A percentile compares a stretch with the other conserved stretches of the same genome.
phyloP scores from a whole-genome alignment of 2,329 filamentous ascomycete species.

The Penicillium concentricum region DNA sequence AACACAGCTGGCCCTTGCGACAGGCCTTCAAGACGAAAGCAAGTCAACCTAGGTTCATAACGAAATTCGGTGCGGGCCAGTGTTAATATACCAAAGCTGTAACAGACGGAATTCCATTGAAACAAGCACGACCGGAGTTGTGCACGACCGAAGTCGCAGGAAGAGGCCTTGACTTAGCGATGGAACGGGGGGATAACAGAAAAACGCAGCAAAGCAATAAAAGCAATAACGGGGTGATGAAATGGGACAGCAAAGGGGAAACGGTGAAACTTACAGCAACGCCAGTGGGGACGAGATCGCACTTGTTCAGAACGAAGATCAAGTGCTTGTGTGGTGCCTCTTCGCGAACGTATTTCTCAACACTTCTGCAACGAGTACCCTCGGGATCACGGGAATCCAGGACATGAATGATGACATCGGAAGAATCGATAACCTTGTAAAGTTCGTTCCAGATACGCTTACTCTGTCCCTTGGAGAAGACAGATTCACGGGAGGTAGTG shows the following conservation, averaged over 20 bases:
- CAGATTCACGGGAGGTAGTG: constrained; percentile 71
- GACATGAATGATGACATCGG: constrained; percentile 93
- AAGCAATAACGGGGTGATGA: constrained; percentile 4
- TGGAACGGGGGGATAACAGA: constrained; percentile 32
- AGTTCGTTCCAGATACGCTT: constrained; percentile 98
- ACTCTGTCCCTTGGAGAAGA: constrained; percentile 92
- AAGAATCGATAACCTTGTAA: constrained; percentile 92
- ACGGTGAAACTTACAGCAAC: constrained; percentile 77
- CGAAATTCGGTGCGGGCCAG: constrained; percentile 65
- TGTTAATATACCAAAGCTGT: constrained; percentile 97
- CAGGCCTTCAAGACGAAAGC: constrained; percentile 83
- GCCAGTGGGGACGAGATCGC: constrained; percentile 85
- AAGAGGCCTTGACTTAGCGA: constrained; percentile 89
- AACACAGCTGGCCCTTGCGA: constrained; percentile 77
- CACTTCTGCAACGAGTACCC: constrained; percentile 83
- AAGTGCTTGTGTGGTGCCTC: constrained; percentile 97
- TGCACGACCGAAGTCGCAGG: constrained; percentile 55
- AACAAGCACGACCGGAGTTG: constrained; percentile 34
- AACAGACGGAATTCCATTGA: constrained; percentile 88
- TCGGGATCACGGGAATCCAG: constrained; percentile 85
- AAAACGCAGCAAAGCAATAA: constrained; percentile 21
- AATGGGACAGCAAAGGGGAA: constrained; percentile 1
- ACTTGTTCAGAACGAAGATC: constrained; percentile 86
- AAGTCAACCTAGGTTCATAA: constrained; percentile 67
- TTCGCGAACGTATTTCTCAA: constrained; percentile 89